These are phyloP conservation scores for Bonia amplexicaulis DNA, from an alignment of 176 grass and related monocot species.

Conservation along the genomic window DNA sequence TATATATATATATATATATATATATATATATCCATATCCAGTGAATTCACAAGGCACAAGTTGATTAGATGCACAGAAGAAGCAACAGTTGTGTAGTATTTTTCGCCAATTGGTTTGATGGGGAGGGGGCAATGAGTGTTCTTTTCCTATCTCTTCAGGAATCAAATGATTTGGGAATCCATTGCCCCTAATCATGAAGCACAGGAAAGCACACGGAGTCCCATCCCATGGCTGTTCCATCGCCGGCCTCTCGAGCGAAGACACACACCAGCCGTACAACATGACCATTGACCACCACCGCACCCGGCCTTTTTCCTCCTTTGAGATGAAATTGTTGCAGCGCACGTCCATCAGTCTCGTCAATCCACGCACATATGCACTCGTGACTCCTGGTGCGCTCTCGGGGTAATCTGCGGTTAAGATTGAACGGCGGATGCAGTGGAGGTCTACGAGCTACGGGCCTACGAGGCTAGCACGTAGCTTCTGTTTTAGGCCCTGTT, in stretches of 20 bases:
- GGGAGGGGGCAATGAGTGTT: not conserved
- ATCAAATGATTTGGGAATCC: slow-evolving; percentile 34
- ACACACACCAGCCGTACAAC: not conserved
- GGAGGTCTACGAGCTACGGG: too few relatives aligned
- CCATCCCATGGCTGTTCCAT: slow-evolving; percentile 10
- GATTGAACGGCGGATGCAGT: not conserved
- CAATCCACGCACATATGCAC: not conserved
- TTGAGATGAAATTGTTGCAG: slow-evolving; percentile 18
- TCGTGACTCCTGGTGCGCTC: not conserved
- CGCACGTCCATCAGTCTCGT: slow-evolving; percentile 8
- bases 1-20: too few relatives aligned
- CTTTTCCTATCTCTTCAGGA: not conserved
- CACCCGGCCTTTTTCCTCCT: not conserved
- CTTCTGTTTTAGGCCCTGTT: not conserved
- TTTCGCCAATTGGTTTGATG: not conserved
- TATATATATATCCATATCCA: too few relatives aligned
- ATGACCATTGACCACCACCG: slow-evolving; percentile 4
- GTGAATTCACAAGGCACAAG: not conserved
- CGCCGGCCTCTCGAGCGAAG: not conserved
- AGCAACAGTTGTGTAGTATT: not conserved
- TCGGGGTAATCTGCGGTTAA: too few relatives aligned
- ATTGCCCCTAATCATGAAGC: slow-evolving; percentile 30
- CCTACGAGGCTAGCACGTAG: not conserved
- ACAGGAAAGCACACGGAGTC: slow-evolving; percentile 22
- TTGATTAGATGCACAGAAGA: not conserved